Percentiles rank a stretch among this genome's conserved stretches.
These are phyloP conservation scores for Aphanoascus verrucosus DNA, from an alignment of 2,329 filamentous ascomycete genomes.

Conservation along the genomic window DNA sequence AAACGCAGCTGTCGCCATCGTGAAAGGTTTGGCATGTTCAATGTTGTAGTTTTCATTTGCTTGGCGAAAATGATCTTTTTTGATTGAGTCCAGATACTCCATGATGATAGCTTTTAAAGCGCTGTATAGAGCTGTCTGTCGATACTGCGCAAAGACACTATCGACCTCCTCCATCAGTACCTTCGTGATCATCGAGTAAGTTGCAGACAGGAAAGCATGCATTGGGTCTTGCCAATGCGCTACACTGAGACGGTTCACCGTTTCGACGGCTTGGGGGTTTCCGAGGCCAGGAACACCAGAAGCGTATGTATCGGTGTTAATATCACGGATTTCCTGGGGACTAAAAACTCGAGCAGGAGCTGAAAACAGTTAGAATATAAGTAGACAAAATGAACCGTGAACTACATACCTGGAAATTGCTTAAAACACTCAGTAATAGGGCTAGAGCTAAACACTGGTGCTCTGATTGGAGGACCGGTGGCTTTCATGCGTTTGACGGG, in stretches of 20 bases:
- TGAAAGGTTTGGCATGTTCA: conserved; percentile 48
- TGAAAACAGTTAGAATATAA: conserved; percentile 3
- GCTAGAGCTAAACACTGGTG: neutral
- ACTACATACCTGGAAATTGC: conserved; percentile 1
- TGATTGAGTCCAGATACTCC: conserved; percentile 38
- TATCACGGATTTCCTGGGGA: conserved; percentile 39
- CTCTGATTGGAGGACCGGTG: neutral
- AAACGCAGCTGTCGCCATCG: conserved; percentile 32
- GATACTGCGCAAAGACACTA: conserved; percentile 25
- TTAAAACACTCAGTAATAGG: neutral
- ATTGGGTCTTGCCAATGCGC: conserved; percentile 49
- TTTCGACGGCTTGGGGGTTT: conserved; percentile 50
- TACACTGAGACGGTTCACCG: conserved; percentile 48
- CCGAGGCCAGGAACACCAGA: conserved; percentile 51
- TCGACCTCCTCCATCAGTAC: conserved; percentile 40
- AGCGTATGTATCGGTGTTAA: conserved; percentile 46
- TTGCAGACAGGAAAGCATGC: conserved; percentile 28
- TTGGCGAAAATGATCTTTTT: conserved; percentile 31
- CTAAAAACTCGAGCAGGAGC: conserved; percentile 21
- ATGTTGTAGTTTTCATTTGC: conserved; percentile 43
- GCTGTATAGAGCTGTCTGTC: conserved; percentile 28
- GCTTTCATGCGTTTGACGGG: conserved; percentile 9
- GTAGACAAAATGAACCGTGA: neutral
- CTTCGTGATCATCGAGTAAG: conserved; percentile 23
- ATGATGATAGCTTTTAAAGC: conserved; percentile 35